Base-by-base conservation (phyloP, 192 early-diverging fungal species). In the Linnemannia schmuckeri region DNA sequence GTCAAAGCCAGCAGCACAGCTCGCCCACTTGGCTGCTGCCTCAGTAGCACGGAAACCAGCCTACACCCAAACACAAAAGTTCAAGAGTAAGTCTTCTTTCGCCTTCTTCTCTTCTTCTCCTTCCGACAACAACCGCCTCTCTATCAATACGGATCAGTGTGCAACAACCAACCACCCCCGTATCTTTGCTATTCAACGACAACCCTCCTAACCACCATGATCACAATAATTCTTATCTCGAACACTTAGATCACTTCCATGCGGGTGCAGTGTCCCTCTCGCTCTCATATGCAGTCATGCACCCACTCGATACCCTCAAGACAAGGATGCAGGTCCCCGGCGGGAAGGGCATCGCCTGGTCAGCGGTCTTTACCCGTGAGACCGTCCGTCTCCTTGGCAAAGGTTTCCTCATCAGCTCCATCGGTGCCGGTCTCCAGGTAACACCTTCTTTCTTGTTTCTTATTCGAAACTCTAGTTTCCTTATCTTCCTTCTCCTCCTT, bases 231-330 rank as follows among this genome's bases (percentile, higher is more conserved):
- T 38, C 74, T 37, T 55, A 76, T 49, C 57, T 79, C 69, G 75
- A 10, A 77, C 55, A 35, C 52, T 70, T 69, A 94, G 92, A 93
- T 72, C 93, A 93, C 81, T 95, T 95, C 76, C 80, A 88, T 46
- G 89, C 93, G 27, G 95, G 95, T 24, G 93, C 88, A 18, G 82
- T 89, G 9, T 93, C 92, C 22, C 91, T 96, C 15, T 92, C 94
- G 0, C 89, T 93, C 6, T 91, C 94, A 3, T 96, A 94, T 88
- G 93, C 95, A 35, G 84, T 90, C 13, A 95, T 95, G 94, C 95
- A 96, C 81, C 95, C 95, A 17, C 90, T 96, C 63, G 95, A 96
- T 82, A 95, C 94, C 20, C 79, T 95, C 61, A 96, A 96, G 76
- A 95, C 94, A 7, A 88, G 92, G 41, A 93, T 94, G 89, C 95